phyloP scores from a whole-genome alignment of 768 basidiomycete species.

The Rhizopogon rudus region DNA sequence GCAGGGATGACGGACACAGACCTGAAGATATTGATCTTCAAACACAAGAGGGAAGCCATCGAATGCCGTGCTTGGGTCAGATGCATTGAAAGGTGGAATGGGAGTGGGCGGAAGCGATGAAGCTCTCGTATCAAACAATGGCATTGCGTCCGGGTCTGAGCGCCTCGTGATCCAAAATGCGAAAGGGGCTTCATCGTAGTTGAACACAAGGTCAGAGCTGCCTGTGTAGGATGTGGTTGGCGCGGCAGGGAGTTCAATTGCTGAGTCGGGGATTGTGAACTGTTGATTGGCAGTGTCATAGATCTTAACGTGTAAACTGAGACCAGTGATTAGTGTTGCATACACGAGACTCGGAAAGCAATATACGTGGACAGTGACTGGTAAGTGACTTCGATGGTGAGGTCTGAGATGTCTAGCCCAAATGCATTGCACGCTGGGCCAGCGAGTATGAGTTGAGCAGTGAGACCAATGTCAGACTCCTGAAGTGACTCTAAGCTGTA shows the following conservation, averaged over 20 bases:
- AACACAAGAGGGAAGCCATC: slow-evolving; percentile 62
- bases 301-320: slow-evolving; percentile 59
- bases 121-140: slow-evolving; percentile 61
- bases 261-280: slow-evolving; percentile 54
- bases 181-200: slow-evolving; percentile 55
- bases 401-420: slow-evolving; percentile 45
- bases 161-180: slow-evolving; percentile 72
- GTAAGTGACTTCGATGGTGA: slow-evolving; percentile 58
- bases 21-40: slow-evolving; percentile 70
- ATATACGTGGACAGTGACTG: slow-evolving; percentile 42
- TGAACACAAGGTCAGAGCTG: slow-evolving; percentile 57
- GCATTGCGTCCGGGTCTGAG: slow-evolving; percentile 41
- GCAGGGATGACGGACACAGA: slow-evolving; percentile 10
- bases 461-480: slow-evolving; percentile 41
- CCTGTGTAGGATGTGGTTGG: slow-evolving; percentile 25
- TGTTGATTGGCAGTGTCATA: slow-evolving; percentile 51
- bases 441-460: slow-evolving; percentile 43
- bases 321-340: neutral
- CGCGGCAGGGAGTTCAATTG: slow-evolving; percentile 34
- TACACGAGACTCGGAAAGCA: neutral
- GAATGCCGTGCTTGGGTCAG: slow-evolving; percentile 45
- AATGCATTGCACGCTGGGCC: slow-evolving; percentile 57
- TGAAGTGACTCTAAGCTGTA: slow-evolving; percentile 40
- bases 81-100: slow-evolving; percentile 34
- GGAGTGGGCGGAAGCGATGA: slow-evolving; percentile 52